These are phyloP conservation scores for Tuber indicum DNA, from an alignment of 495 filamentous ascomycete genomes.

Conservation along the genomic window DNA sequence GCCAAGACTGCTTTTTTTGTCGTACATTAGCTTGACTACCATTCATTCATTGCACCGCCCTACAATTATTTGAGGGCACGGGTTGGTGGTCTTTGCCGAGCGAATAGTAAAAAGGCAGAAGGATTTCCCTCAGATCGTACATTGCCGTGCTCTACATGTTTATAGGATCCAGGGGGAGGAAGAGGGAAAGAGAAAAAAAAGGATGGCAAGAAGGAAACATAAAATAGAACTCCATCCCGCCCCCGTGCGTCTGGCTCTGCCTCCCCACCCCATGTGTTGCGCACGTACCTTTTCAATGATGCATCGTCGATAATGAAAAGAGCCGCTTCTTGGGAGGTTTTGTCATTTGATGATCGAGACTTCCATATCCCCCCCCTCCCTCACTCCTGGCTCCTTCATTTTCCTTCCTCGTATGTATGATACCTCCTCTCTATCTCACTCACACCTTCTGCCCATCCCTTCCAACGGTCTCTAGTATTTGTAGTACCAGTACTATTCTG, in stretches of 20 bases:
- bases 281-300: slow-evolving; percentile 36
- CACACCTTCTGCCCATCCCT: slow-evolving; percentile 5
- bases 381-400: not conserved
- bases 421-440: not conserved
- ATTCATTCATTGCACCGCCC: not conserved
- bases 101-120: not conserved
- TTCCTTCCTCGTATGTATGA: not conserved
- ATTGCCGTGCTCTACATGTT: not conserved
- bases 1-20: too few relatives aligned
- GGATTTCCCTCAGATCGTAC: not conserved
- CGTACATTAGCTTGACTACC: not conserved
- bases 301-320: slow-evolving; percentile 28
- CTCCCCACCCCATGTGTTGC: slow-evolving; percentile 28
- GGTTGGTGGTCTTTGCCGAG: not conserved
- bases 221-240: slow-evolving; percentile 30
- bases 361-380: slow-evolving; percentile 16
- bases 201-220: slow-evolving; percentile 27
- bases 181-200: not conserved
- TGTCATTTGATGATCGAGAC: slow-evolving; percentile 35
- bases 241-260: slow-evolving; percentile 26
- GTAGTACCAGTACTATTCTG: slow-evolving; percentile 6
- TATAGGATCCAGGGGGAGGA: not conserved
- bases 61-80: not conserved
- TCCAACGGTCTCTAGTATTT: slow-evolving; percentile 19
- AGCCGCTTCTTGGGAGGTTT: slow-evolving; percentile 36